Evolutionary conservation across 768 basidiomycete genomes (phyloP).

Genomic region (Leccinum boreale): DNA sequence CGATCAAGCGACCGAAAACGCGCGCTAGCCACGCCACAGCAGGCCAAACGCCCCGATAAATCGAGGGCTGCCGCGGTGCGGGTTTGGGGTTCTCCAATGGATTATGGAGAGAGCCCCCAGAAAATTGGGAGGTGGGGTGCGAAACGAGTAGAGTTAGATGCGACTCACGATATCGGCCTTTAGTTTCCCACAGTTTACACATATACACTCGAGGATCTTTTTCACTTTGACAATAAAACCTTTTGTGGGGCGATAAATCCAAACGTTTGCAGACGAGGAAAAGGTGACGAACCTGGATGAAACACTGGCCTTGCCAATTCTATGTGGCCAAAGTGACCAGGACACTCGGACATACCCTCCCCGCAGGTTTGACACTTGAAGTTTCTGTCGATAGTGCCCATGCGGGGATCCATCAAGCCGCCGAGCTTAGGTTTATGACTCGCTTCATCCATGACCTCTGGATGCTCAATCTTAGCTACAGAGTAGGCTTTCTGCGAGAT

Average conservation of each 20-base stretch:
- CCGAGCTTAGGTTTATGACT: constrained; percentile 88
- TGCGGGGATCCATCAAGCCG: constrained; percentile 95
- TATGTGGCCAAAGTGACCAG: constrained; percentile 98
- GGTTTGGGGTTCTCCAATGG: constrained; percentile 92
- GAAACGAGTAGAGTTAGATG: constrained; percentile 85
- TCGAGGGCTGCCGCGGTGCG: constrained; percentile 76
- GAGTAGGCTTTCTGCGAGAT: constrained; percentile 90
- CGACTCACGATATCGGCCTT: constrained; percentile 97
- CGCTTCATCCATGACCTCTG: constrained; percentile 96
- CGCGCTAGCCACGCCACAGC: constrained; percentile 72
- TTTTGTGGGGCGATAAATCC: constrained; percentile 21
- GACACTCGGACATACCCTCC: constrained; percentile 99
- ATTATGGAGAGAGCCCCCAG: constrained; percentile 95
- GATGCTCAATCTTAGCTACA: constrained; percentile 97
- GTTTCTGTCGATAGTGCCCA: constrained; percentile 97
- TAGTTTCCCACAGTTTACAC: constrained; percentile 96
- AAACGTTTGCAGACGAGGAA: background rate
- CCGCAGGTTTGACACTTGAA: constrained; percentile 99
- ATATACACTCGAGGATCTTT: constrained; percentile 98
- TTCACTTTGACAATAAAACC: constrained; percentile 99
- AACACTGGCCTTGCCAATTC: constrained; percentile 97
- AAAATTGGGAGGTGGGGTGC: constrained; percentile 92
- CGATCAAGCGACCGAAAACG: constrained; percentile 95
- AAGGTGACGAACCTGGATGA: constrained; percentile 73
- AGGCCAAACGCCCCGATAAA: constrained; percentile 79